Conservation (phyloP, 2,329 filamentous ascomycete genomes). For the Trichophyton equinum region DNA sequence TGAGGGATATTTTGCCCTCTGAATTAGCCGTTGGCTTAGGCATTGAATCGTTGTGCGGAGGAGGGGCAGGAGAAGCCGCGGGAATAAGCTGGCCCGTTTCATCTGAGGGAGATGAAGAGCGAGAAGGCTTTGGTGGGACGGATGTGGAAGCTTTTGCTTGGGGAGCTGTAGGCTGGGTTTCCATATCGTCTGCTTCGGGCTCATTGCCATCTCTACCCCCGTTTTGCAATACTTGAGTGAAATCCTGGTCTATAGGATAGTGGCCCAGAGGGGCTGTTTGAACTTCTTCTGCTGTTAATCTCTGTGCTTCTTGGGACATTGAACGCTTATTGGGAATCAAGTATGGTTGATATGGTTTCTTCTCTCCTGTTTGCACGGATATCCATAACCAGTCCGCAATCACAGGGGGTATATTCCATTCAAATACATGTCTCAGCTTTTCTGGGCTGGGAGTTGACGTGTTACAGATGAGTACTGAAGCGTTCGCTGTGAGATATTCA, state of each 20-base stretch:
- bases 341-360: conserved; percentile 39
- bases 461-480: conserved; percentile 68
- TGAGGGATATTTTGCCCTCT: conserved; percentile 6
- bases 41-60: not conserved
- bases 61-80: not conserved
- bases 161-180: conserved; percentile 3
- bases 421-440: conserved; percentile 64
- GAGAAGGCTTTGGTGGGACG: conserved; percentile 13
- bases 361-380: conserved; percentile 48
- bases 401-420: conserved; percentile 71
- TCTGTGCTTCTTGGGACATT: not conserved
- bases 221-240: not conserved
- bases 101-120: conserved; percentile 17
- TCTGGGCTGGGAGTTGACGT: conserved; percentile 41
- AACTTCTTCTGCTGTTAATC: not conserved
- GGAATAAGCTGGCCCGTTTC: conserved; percentile 1
- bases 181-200: conserved; percentile 2
- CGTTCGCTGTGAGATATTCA: conserved; percentile 57
- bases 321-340: conserved; percentile 19
- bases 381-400: conserved; percentile 73
- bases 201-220: not conserved
- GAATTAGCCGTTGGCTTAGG: not conserved
- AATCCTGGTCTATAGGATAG: not conserved
- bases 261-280: not conserved
- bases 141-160: conserved; percentile 11